Evolutionary conservation across 768 basidiomycete species (phyloP).

Genomic region (Tulasnella sp.): DNA sequence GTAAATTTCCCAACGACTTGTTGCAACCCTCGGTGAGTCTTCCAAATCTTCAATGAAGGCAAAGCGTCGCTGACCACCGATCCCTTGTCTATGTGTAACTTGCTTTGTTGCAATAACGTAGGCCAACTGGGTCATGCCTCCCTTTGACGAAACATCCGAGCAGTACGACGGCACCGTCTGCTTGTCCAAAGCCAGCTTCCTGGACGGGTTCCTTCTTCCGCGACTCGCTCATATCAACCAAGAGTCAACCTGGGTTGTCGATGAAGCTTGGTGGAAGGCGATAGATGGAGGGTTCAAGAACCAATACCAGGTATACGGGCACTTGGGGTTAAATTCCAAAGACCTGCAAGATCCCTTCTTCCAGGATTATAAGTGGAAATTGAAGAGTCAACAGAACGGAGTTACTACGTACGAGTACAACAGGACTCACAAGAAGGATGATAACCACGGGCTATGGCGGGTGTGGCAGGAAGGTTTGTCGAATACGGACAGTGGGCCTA

Average conservation of each 20-base stretch:
- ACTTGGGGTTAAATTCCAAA: neutral
- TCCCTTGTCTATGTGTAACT: too few relatives aligned
- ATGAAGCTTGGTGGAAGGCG: neutral
- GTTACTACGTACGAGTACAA: neutral
- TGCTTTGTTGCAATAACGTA: neutral
- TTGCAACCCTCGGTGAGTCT: neutral
- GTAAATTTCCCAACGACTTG: neutral
- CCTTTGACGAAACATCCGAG: neutral
- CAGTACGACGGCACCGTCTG: neutral
- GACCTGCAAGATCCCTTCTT: neutral
- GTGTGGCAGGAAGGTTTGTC: neutral
- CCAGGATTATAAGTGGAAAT: neutral
- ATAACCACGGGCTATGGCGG: neutral
- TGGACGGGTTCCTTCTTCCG: slow-evolving; percentile 9
- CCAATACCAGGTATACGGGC: neutral
- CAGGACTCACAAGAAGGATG: neutral
- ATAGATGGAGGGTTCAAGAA: too few relatives aligned
- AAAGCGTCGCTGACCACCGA: too few relatives aligned
- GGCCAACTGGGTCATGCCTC: slow-evolving; percentile 9
- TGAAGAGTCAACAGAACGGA: neutral
- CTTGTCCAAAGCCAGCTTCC: neutral
- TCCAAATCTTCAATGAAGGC: neutral
- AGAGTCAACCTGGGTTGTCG: neutral
- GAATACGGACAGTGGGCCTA: neutral
- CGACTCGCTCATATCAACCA: neutral